Conservation (phyloP, 2,329 filamentous ascomycete genomes). For the Beauveria caledonica region DNA sequence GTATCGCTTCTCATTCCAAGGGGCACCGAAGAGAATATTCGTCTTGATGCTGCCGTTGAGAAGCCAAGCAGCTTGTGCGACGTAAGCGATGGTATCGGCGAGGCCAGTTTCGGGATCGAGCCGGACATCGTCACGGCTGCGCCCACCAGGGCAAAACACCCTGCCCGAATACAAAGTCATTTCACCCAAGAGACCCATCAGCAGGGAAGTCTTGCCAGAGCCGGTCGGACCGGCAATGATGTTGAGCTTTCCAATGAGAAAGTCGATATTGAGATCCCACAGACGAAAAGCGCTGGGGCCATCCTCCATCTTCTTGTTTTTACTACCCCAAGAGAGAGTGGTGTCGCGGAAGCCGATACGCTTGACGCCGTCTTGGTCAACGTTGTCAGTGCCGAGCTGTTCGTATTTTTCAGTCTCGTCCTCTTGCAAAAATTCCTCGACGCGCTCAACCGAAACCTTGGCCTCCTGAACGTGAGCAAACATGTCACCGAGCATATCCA, state of each 20-base stretch:
- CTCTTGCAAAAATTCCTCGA: conserved; percentile 87
- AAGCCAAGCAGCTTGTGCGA: conserved; percentile 93
- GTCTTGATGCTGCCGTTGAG: conserved; percentile 93
- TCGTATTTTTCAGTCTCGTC: conserved; percentile 94
- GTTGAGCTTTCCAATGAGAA: conserved; percentile 79
- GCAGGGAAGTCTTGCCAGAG: conserved; percentile 87
- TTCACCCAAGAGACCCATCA: conserved; percentile 94
- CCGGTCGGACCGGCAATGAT: conserved; percentile 90
- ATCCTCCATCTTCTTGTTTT: conserved; percentile 51
- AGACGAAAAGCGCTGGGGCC: conserved; percentile 71
- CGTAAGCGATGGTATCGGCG: conserved; percentile 89
- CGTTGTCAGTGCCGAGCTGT: conserved; percentile 65
- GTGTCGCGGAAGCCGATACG: conserved; percentile 79
- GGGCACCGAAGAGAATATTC: conserved; percentile 85
- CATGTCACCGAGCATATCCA: conserved; percentile 98
- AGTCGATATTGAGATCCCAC: conserved; percentile 74
- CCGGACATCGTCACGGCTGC: conserved; percentile 75
- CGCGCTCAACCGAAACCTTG: conserved; percentile 92
- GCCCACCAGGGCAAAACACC: conserved; percentile 78
- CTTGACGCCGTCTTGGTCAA: conserved; percentile 59
- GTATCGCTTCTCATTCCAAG: conserved; percentile 75
- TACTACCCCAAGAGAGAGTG: conserved; percentile 82
- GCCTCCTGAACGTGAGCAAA: conserved; percentile 96
- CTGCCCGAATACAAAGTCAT: conserved; percentile 80
- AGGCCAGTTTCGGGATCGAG: conserved; percentile 76